Conservation (phyloP, 2,329 filamentous ascomycete genomes). For the Aspergillus sp. region DNA sequence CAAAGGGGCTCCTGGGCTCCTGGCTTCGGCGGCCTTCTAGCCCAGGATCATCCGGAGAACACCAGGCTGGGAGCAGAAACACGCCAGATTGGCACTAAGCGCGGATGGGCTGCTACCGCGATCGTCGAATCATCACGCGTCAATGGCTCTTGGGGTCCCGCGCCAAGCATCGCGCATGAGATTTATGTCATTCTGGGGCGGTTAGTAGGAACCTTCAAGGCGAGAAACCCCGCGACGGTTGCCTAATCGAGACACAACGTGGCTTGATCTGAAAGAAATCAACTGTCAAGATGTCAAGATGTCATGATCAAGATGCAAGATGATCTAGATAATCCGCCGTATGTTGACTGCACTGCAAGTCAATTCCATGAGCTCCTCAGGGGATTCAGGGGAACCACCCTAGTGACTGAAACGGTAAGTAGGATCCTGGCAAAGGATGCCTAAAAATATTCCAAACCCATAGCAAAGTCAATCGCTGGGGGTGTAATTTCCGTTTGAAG, state of each 20-base stretch:
- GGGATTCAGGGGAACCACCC: too few relatives aligned
- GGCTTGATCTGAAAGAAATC: too few relatives aligned
- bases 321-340: too few relatives aligned
- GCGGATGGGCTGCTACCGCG: slow-evolving; percentile 20
- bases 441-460: too few relatives aligned
- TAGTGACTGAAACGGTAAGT: too few relatives aligned
- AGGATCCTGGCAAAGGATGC: too few relatives aligned
- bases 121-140: slow-evolving; percentile 30
- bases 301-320: too few relatives aligned
- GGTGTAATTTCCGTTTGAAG: slow-evolving; percentile 12
- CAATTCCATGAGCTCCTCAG: too few relatives aligned
- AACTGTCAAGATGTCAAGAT: too few relatives aligned
- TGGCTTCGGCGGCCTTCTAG: slow-evolving; percentile 5
- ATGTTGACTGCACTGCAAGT: too few relatives aligned
- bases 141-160: slow-evolving; percentile 19
- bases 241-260: background rate
- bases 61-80: slow-evolving; percentile 10
- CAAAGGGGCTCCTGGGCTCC: slow-evolving; percentile 2
- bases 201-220: slow-evolving; percentile 1
- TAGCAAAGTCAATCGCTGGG: slow-evolving; percentile 1
- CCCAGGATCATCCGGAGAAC: slow-evolving; percentile 16
- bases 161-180: slow-evolving; percentile 23
- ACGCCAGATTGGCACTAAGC: slow-evolving; percentile 27
- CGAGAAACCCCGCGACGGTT: slow-evolving; percentile 17
- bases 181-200: slow-evolving; percentile 19